phyloP scores from a whole-genome alignment of 202 grass and related monocot species.

The Dendrocalamus latiflorus region DNA sequence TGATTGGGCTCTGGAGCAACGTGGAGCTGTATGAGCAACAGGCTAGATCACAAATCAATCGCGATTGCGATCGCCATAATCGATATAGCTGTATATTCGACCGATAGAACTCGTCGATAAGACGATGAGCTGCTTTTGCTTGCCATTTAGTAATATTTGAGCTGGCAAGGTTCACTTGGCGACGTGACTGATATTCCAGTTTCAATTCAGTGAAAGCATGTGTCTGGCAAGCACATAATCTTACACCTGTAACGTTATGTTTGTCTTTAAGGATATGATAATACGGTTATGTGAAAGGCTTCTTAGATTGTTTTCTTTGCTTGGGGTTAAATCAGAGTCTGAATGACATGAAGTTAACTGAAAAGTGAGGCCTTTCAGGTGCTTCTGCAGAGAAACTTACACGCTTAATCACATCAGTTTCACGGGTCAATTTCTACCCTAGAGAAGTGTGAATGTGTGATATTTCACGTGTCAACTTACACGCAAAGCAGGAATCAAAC shows the following conservation, averaged over 20 bases:
- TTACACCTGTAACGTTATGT: background rate
- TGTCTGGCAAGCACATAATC: background rate
- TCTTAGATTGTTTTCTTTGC: background rate
- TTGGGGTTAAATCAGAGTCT: background rate
- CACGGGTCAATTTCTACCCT: background rate
- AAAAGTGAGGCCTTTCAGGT: background rate
- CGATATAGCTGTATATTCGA: background rate
- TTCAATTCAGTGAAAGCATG: background rate
- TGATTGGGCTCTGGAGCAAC: background rate
- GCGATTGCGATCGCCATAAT: background rate
- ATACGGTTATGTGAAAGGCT: background rate
- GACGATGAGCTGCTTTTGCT: background rate
- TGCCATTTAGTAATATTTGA: background rate
- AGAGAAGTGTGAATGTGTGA: background rate
- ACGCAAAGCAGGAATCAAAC: background rate
- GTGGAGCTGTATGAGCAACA: background rate
- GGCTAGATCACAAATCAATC: background rate
- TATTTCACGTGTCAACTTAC: background rate
- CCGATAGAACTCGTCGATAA: background rate
- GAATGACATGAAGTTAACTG: background rate
- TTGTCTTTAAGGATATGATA: background rate
- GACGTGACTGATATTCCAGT: background rate
- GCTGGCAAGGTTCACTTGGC: background rate
- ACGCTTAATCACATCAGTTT: background rate
- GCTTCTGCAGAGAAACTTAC: background rate